Evolutionary conservation across 768 basidiomycete genomes (phyloP).

Genomic region (Tricholoma sp.): DNA sequence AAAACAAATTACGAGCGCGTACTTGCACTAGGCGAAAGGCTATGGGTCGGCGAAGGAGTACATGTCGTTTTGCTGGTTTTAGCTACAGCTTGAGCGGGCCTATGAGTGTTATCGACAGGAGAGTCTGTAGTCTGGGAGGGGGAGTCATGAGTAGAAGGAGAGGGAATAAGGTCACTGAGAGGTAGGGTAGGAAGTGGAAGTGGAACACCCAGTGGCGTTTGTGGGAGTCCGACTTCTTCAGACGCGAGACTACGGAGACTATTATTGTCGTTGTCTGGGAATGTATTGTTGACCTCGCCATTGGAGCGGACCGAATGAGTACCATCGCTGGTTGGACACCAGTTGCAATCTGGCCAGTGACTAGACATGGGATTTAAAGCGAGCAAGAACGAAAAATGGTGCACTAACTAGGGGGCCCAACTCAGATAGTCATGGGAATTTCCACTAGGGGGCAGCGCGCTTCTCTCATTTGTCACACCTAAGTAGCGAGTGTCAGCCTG

Average conservation of each 20-base stretch:
- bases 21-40: slow-evolving; percentile 32
- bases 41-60: background rate
- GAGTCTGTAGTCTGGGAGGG: background rate
- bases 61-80: background rate
- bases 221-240: background rate
- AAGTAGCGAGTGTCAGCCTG: background rate
- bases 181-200: background rate
- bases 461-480: background rate
- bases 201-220: background rate
- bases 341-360: background rate
- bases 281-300: background rate
- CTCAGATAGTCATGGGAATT: slow-evolving; percentile 47
- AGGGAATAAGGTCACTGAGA: background rate
- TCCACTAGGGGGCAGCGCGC: background rate
- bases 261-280: background rate
- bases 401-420: slow-evolving; percentile 53
- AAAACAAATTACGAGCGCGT: slow-evolving; percentile 14
- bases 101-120: background rate
- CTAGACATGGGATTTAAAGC: background rate
- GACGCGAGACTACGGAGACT: background rate
- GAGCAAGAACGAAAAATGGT: slow-evolving; percentile 27
- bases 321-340: background rate
- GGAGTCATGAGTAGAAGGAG: background rate
- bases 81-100: background rate
- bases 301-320: background rate